A percentile compares a stretch with the other conserved stretches of the same genome.
phyloP scores from a whole-genome alignment of 768 basidiomycete species.

The Suillus tomentosus region DNA sequence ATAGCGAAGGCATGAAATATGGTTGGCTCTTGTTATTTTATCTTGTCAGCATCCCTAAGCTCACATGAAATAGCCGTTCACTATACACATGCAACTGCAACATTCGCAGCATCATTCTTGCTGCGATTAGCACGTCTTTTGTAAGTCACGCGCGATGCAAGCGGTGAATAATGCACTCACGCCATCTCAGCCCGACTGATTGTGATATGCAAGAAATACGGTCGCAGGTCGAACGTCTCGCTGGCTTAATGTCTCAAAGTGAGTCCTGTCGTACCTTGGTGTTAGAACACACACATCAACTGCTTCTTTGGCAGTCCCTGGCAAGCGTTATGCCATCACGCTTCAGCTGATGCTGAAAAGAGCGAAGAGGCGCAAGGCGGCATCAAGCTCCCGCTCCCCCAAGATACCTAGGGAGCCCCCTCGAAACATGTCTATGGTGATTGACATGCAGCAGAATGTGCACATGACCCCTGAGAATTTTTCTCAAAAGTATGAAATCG shows the following conservation, averaged over 20 bases:
- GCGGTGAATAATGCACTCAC: background rate
- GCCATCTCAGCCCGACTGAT: slow-evolving; percentile 69
- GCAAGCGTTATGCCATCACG: slow-evolving; percentile 89
- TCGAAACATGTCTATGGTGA: slow-evolving; percentile 47
- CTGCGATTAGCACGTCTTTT: slow-evolving; percentile 86
- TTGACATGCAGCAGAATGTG: slow-evolving; percentile 42
- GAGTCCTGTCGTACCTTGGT: slow-evolving; percentile 27
- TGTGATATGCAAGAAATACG: slow-evolving; percentile 77
- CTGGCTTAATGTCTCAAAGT: slow-evolving; percentile 79
- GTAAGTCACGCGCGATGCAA: slow-evolving; percentile 45
- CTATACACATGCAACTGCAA: slow-evolving; percentile 90
- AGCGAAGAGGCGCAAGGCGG: slow-evolving; percentile 58
- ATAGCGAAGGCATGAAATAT: slow-evolving; percentile 91
- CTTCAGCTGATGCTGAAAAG: slow-evolving; percentile 88
- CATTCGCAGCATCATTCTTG: slow-evolving; percentile 90
- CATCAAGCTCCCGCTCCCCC: slow-evolving; percentile 63
- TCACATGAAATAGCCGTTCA: slow-evolving; percentile 63
- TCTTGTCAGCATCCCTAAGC: slow-evolving; percentile 8
- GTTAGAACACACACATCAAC: slow-evolving; percentile 15
- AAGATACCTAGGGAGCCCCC: slow-evolving; percentile 56
- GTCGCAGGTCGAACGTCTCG: slow-evolving; percentile 75
- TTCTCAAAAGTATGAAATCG: slow-evolving; percentile 57
- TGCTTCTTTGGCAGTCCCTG: slow-evolving; percentile 62
- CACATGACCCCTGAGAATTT: slow-evolving; percentile 49
- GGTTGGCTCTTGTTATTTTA: slow-evolving; percentile 46